These are phyloP conservation scores for Phlebiopsis gigantea DNA, from an alignment of 768 basidiomycete genomes.

Conservation along the genomic window DNA sequence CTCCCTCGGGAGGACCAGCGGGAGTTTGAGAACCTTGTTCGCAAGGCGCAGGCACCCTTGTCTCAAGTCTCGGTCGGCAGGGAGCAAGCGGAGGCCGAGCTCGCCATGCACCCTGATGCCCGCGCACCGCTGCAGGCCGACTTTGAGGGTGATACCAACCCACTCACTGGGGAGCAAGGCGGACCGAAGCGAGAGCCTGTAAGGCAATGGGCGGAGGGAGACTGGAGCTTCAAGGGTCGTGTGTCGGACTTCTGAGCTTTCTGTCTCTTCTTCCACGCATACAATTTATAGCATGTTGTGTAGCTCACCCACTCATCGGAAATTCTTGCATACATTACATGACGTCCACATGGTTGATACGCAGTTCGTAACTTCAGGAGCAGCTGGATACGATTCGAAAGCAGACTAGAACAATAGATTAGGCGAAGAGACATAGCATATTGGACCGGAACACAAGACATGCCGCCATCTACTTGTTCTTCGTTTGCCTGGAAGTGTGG, in stretches of 20 bases:
- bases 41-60: constrained; percentile 47
- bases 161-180: constrained; percentile 76
- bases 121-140: constrained; percentile 52
- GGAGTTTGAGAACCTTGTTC: constrained; percentile 82
- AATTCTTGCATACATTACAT: neutral
- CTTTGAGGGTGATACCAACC: constrained; percentile 80
- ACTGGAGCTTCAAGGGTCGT: constrained; percentile 89
- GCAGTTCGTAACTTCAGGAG: too few species aligned
- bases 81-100: constrained; percentile 30
- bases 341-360: too few species aligned
- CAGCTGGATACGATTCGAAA: neutral
- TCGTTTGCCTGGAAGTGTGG: constrained; percentile 29
- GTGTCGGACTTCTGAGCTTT: constrained; percentile 72
- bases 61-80: constrained; percentile 17
- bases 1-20: constrained; percentile 73
- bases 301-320: neutral
- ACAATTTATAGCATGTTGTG: neutral
- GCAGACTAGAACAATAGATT: neutral
- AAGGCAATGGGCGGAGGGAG: constrained; percentile 54
- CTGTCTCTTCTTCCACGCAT: neutral
- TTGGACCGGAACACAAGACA: neutral
- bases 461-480: constrained; percentile 32
- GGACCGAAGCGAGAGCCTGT: constrained; percentile 89
- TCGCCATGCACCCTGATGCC: constrained; percentile 67
- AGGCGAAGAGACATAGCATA: neutral